Percentiles rank a stretch among this genome's conserved stretches.
Conservation (phyloP, 2,329 filamentous ascomycete genomes). For the Furcasterigmium furcatum region DNA sequence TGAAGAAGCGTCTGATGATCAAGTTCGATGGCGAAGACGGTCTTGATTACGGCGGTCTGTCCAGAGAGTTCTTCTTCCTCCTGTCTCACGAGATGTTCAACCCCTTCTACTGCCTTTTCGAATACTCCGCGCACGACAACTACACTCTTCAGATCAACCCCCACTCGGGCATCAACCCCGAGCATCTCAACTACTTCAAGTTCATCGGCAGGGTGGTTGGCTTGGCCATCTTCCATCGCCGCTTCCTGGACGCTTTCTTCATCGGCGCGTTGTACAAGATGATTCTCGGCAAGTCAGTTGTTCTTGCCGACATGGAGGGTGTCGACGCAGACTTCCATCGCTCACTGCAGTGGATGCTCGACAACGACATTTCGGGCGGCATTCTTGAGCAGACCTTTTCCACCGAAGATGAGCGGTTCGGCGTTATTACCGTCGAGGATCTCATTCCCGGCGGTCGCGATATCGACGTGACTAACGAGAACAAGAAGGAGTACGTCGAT, state of each 20-base stretch:
- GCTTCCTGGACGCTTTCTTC: constrained; percentile 98
- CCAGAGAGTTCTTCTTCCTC: constrained; percentile 98
- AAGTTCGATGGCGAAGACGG: constrained; percentile 99
- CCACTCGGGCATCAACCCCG: constrained; percentile 97
- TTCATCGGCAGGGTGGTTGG: constrained; percentile 98
- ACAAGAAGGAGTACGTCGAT: constrained; percentile 98
- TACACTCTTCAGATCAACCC: constrained; percentile 99
- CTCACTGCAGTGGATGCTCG: constrained; percentile 94
- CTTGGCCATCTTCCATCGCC: constrained; percentile 93
- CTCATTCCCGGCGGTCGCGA: constrained; percentile 86
- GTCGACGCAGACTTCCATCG: constrained; percentile 97
- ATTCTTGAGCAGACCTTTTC: constrained; percentile 95
- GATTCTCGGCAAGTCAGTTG: constrained; percentile 90
- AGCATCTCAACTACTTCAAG: constrained; percentile 99
- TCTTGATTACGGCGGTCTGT: constrained; percentile 95
- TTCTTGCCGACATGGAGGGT: constrained; percentile 95
- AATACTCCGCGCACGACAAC: constrained; percentile 99
- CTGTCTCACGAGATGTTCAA: constrained; percentile 99
- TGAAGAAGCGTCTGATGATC: constrained; percentile 99
- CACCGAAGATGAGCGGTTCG: constrained; percentile 95
- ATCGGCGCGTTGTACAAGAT: constrained; percentile 99
- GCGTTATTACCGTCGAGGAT: constrained; percentile 90
- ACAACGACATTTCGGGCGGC: constrained; percentile 91
- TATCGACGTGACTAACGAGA: constrained; percentile 96
- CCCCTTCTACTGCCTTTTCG: constrained; percentile 98